These are phyloP conservation scores for Amoebophrya sp. DNA, from an alignment of 169 alveolate genomes.

Conservation along the genomic window DNA sequence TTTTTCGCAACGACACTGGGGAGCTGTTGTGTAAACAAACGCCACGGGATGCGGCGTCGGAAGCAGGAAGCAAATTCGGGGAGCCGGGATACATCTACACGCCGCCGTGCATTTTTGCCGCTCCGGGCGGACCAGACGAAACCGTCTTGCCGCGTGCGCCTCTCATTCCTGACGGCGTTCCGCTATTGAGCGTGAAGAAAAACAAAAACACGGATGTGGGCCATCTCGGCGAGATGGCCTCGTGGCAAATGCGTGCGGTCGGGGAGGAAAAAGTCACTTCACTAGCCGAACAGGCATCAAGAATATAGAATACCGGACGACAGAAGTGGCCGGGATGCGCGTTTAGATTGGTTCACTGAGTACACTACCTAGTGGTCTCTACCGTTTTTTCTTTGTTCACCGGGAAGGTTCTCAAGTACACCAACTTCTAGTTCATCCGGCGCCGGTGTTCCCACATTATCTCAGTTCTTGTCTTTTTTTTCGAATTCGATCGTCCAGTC, in stretches of 20 bases:
- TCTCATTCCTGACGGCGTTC: neutral
- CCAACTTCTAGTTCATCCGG: no score
- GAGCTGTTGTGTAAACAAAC: neutral
- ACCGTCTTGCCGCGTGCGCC: neutral
- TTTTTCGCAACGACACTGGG: neutral
- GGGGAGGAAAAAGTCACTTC: no score
- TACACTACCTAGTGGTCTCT: no score
- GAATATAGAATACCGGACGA: no score
- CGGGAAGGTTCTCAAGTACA: no score
- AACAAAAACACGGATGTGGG: neutral
- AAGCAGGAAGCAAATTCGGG: neutral
- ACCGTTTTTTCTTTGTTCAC: no score
- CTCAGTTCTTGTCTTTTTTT: no score
- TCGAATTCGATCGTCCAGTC: no score
- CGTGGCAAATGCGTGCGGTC: conserved; percentile 8
- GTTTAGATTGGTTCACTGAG: no score
- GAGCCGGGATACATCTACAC: neutral
- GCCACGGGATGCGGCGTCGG: neutral
- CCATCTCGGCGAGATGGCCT: neutral
- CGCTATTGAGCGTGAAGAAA: neutral
- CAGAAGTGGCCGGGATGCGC: no score
- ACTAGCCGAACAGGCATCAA: no score
- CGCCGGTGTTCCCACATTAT: no score
- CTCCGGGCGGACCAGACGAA: neutral
- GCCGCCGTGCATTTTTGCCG: neutral